Base-by-base conservation (phyloP, 73 alveolate genomes). In the Paramecium sonneborni region DNA sequence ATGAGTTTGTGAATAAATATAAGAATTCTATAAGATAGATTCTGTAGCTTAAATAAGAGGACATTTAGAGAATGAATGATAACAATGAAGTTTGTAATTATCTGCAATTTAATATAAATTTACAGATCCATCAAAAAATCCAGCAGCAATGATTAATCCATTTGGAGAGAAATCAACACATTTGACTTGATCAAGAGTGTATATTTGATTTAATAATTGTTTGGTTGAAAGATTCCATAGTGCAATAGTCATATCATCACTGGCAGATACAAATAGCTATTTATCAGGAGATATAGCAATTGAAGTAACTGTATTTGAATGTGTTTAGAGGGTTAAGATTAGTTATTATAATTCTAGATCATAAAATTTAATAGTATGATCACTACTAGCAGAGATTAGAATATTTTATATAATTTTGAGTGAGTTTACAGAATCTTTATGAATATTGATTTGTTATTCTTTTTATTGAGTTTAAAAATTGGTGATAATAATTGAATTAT, bases 311-410 rank as follows among this genome's bases (percentile, higher is more conserved):
- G 84, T n/a, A 67, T 32, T 67, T 24, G 4, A 15, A 67, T 67
- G 84, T 9, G 46, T 44, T 67, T 21, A 67, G 1, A 67, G 14
- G 12, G 12, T 15, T 11, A 44, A 30, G 18, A n/a, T 52, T 8
- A n/a, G 30, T 52, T 21, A n/a, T 30, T 52, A 18, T 18, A n/a
- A 28, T 6, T 52, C 32, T 52, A 52, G 23, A 26, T 67, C 39
- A 26, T 32, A 67, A n/a, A 6, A 12, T 24, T 67, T 67, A 6
- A 67, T 67, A 24, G 84, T 67, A 32, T 67, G 96, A 92, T 97
- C 99, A 70, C 97, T 96, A 23, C 99, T 95, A 9, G 97, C 98
- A 57, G 98, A 92, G 0, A 52, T 52, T 52, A 52, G 5, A n/a
- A 18, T 4, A 52, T 52, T 23, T 0, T 52, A 6, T 6, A 52